Conservation (phyloP, 2,329 filamentous ascomycete genomes). For the Trichophyton benhamiae region DNA sequence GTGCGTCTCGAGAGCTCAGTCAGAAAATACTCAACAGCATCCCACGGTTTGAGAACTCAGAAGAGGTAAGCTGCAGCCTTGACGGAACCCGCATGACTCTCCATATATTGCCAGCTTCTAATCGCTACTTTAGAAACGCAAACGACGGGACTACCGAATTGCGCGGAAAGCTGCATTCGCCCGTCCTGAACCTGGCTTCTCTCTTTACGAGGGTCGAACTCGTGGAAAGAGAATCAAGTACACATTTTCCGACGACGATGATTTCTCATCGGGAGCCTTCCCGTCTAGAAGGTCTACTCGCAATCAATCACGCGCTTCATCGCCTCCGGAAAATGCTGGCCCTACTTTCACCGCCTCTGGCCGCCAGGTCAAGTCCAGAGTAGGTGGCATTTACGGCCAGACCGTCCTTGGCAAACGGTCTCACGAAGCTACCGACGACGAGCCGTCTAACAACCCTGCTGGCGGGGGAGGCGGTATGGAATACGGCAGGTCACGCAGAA, state of each 20-base stretch:
- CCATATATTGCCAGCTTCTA: background rate
- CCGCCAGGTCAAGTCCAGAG: conserved; percentile 54
- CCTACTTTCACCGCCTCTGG: conserved; percentile 70
- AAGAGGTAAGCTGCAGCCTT: conserved; percentile 53
- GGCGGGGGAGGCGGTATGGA: conserved; percentile 34
- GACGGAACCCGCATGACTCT: background rate
- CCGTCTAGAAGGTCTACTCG: conserved; percentile 54
- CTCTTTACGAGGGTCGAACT: conserved; percentile 89
- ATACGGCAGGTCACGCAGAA: conserved; percentile 34
- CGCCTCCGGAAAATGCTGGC: conserved; percentile 55
- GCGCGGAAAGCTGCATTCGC: conserved; percentile 76
- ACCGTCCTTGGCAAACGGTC: conserved; percentile 44
- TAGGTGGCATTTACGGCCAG: conserved; percentile 45
- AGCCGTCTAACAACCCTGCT: conserved; percentile 28
- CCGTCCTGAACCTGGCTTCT: conserved; percentile 77
- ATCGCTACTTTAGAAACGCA: conserved; percentile 57
- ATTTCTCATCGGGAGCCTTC: conserved; percentile 49
- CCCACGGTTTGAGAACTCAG: conserved; percentile 81
- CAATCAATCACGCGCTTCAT: conserved; percentile 56
- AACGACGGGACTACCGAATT: conserved; percentile 80
- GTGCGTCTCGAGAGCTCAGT: conserved; percentile 64
- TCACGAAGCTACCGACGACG: conserved; percentile 33
- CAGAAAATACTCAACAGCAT: conserved; percentile 68
- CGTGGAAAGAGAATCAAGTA: conserved; percentile 94
- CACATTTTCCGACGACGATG: conserved; percentile 83